Percentiles rank a stretch among this genome's conserved stretches.
phyloP scores from a whole-genome alignment of 345 rosid species.

The Eucalyptus polybractea region DNA sequence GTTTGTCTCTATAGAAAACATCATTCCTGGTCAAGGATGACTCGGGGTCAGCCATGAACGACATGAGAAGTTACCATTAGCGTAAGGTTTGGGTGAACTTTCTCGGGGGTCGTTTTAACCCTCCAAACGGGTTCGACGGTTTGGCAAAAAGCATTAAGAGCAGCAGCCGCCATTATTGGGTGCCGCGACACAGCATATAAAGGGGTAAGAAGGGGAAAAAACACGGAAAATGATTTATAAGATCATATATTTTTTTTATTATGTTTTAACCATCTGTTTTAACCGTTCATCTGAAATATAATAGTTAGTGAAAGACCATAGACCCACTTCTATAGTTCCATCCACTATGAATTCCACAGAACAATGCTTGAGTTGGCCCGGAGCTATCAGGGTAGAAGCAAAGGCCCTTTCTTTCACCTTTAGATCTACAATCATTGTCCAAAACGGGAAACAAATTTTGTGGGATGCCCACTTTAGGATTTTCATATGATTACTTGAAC shows the following conservation, averaged over 20 bases:
- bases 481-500: background rate
- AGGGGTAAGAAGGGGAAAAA: background rate
- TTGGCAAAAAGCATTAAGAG: background rate
- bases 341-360: background rate
- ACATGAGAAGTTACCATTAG: background rate
- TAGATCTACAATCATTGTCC: background rate
- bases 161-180: background rate
- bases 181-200: background rate
- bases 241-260: background rate
- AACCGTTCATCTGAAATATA: background rate
- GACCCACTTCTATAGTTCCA: background rate
- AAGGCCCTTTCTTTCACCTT: background rate
- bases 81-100: background rate
- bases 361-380: background rate
- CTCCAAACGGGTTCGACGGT: background rate
- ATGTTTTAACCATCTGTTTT: background rate
- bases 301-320: background rate
- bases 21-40: background rate
- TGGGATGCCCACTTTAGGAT: background rate
- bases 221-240: background rate
- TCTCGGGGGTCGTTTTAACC: background rate
- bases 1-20: background rate
- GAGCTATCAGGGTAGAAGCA: background rate
- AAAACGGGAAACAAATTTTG: background rate
- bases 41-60: too few relatives aligned